Evolutionary conservation across 257 asterid species (phyloP).

Genomic region (Solanum tarijense): DNA sequence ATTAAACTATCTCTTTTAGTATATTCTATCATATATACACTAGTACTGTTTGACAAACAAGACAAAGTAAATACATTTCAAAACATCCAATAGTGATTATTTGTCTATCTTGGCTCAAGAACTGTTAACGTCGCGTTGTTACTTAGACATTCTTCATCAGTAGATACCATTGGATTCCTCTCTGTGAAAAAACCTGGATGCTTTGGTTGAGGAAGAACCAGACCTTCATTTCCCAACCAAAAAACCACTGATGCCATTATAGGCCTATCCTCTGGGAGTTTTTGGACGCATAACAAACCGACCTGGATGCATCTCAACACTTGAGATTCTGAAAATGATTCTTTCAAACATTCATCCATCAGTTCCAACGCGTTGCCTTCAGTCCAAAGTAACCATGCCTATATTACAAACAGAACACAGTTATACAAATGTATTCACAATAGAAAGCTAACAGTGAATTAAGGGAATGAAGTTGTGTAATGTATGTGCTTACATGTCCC

Average conservation of each 20-base stretch:
- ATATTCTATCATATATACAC: not conserved
- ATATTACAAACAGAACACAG: not conserved
- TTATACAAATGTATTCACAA: not conserved
- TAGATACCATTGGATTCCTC: not conserved
- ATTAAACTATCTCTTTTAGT: not conserved
- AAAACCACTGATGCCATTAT: constrained; percentile 28
- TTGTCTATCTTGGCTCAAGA: not conserved
- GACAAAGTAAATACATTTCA: not conserved
- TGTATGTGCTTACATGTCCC: constrained; percentile 9
- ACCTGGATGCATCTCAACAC: constrained; percentile 5
- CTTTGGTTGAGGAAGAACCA: constrained; percentile 23
- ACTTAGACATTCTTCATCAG: not conserved
- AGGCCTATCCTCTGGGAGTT: constrained; percentile 34
- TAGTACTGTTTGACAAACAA: not conserved
- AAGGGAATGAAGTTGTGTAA: not conserved
- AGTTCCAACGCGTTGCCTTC: constrained; percentile 3
- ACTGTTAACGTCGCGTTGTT: not conserved
- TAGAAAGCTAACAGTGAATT: not conserved
- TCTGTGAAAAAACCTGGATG: constrained; percentile 36
- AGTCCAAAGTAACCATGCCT: constrained; percentile 7
- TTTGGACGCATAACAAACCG: constrained; percentile 34
- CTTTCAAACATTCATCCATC: not conserved
- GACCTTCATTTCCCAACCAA: constrained; percentile 24
- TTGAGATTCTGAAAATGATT: constrained; percentile 2
- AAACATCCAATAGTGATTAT: not conserved